Evolutionary conservation across 495 filamentous ascomycete species (phyloP), one percentile per base, ranked within the genome.

Genomic region (Penicillium longicatenatum): DNA sequence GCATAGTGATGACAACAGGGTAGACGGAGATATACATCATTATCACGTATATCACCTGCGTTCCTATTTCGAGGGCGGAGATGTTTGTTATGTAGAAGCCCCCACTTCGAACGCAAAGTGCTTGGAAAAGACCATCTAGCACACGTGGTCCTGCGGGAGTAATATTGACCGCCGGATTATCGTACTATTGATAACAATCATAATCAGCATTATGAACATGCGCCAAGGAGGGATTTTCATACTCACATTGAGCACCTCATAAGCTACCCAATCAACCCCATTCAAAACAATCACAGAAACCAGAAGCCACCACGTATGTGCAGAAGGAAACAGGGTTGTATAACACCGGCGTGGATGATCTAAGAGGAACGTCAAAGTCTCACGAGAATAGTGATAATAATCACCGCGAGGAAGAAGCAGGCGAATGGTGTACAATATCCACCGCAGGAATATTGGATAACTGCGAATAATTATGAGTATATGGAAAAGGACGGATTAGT

Each of bases 71-170:
- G 31, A 35, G 31, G 10, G 31, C 10, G 12, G 31, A 11, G 31
- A 35, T 35, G 31, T 10, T 35, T 1, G 31, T 35, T 11, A 35
- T 35, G 12, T 35, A 35, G 71, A 96, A 95, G 2, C 92, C 92
- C 14, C 89, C 91, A 20, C 83, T 83, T 9, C 92, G 88, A 1
- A 96, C 89, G 54, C 71, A 70, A 33, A 91, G 61, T 10, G 90
- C 91, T 70, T 96, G 92, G 63, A 95, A 96, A 1, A 95, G 75
- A 0, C 90, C 92, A 58, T 90, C 90, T 14, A 96, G 72, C 14
- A 89, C 78, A 30, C 87, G 84, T 1, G 31, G 31, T 4, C 9
- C 31, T 35, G 4, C 9, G 11, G 31, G 31, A 14, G 12, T 11
- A 10, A 35, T 35, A 35, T 35, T 14, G 12, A 35, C 31, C 0